Evolutionary conservation across 108 stramenopile genomes (phyloP), one percentile per base, ranked within the genome.

Genomic region (Cyclotella baltica): DNA sequence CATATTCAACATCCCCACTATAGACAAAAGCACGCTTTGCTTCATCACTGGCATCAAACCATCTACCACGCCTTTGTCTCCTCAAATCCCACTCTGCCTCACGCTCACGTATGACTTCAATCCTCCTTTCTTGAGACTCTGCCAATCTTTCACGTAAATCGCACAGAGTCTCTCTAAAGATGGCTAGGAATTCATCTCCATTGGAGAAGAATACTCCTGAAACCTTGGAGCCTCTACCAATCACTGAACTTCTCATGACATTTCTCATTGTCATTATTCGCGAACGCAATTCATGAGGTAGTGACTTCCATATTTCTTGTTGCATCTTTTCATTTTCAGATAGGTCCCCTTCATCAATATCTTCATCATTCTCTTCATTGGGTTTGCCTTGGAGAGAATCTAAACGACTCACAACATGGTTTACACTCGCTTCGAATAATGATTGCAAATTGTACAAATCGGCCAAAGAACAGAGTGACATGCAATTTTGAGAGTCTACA

Each of bases 401-500:
- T 43, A 83, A 58, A 20, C 81, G 74, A 29, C 62, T 47, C 18
- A 83, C 69, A 16, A 83, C 81, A 76, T 66, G 73, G 47, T 83
- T 76, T 20, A 76, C 75, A 67, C 81, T 83, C 16, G 75, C 70
- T 64, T 94, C 93, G 47, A 89, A 88, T 28, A 94, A 64, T 27
- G 61, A 50, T 43, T 83, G 80, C 33, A 94, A 38, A 51, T 78
- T 62, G 40, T 90, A 67, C 62, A 87, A 80, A 84, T 94, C 93
- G 5, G 91, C 88, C 53, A 94, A 76, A 69, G 88, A 85, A 36
- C 83, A 88, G 58, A 94, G 62, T 11, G 82, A 83, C 65, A 88
- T 67, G 72, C 93, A 94, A 64, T 94, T 94, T 16, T 79, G 70
- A 28, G 86, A 79, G 70, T 89, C 89, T 43, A 94, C 80, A 6